phyloP scores from a whole-genome alignment of 129 eudicot genomes.

The Artemisia argyi region DNA sequence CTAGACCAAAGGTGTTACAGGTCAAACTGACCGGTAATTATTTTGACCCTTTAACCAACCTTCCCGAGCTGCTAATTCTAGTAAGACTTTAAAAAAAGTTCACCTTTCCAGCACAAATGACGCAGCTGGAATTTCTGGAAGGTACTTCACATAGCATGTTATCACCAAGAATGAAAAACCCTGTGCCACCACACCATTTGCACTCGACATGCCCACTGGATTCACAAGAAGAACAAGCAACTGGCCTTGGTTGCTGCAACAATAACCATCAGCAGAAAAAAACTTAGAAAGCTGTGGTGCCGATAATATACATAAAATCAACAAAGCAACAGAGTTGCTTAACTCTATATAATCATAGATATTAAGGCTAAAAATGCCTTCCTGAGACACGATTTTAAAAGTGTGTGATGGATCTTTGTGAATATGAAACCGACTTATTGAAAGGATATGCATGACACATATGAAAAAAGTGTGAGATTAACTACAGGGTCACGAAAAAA shows the following conservation, averaged over 20 bases:
- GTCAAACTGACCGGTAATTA: not conserved
- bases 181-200: constrained; percentile 94
- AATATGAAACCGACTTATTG: too few species aligned
- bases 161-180: constrained; percentile 90
- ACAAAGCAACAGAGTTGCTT: constrained; percentile 1
- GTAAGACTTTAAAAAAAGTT: not conserved
- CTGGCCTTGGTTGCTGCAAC: constrained; percentile 86
- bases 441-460: not conserved
- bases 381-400: not conserved
- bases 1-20: not conserved
- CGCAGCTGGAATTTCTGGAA: constrained; percentile 81
- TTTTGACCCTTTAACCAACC: not conserved
- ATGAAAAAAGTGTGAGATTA: not conserved
- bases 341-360: not conserved
- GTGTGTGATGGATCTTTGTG: not conserved
- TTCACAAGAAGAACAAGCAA: constrained; percentile 67
- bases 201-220: constrained; percentile 86
- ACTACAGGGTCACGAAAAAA: not conserved
- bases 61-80: not conserved
- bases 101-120: constrained; percentile 95
- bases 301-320: not conserved
- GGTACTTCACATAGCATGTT: constrained; percentile 97
- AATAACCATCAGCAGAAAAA: constrained; percentile 13
- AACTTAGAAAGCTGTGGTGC: constrained; percentile 16
- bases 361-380: not conserved